A percentile compares a stretch with the other conserved stretches of the same genome.
Conservation (phyloP, 2,329 filamentous ascomycete species). For the Aspergillus bombycis region DNA sequence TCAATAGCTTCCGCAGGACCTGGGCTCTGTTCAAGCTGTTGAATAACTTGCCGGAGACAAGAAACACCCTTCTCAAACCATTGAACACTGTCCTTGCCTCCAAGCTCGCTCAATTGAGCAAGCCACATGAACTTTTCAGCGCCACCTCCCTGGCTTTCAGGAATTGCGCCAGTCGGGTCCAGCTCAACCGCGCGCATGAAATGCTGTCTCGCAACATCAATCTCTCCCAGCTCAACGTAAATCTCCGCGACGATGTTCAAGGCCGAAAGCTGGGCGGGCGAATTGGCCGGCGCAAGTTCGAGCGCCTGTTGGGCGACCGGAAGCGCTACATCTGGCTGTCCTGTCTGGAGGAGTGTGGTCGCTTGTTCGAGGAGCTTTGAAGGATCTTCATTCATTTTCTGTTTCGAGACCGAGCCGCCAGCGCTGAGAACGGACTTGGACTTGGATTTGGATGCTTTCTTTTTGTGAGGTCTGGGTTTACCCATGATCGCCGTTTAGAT, state of each 20-base stretch:
- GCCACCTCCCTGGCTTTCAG: slow-evolving; percentile 75
- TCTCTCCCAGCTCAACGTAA: slow-evolving; percentile 78
- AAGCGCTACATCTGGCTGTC: slow-evolving; percentile 61
- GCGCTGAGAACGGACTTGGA: slow-evolving; percentile 49
- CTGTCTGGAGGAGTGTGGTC: slow-evolving; percentile 59
- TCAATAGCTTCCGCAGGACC: slow-evolving; percentile 42
- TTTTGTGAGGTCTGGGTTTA: slow-evolving; percentile 55
- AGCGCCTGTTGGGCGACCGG: slow-evolving; percentile 58
- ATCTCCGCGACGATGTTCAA: slow-evolving; percentile 81
- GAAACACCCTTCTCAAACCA: slow-evolving; percentile 69
- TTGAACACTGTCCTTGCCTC: slow-evolving; percentile 61
- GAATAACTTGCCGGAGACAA: slow-evolving; percentile 72
- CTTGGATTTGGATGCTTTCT: slow-evolving; percentile 44
- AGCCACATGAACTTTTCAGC: slow-evolving; percentile 95
- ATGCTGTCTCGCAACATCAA: slow-evolving; percentile 71
- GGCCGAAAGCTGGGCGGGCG: slow-evolving; percentile 55
- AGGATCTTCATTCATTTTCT: slow-evolving; percentile 54
- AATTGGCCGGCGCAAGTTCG: slow-evolving; percentile 36
- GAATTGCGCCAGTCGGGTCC: slow-evolving; percentile 73
- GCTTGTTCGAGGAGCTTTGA: slow-evolving; percentile 61
- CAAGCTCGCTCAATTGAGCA: slow-evolving; percentile 77
- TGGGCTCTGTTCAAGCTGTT: slow-evolving; percentile 59
- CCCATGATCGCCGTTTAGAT: slow-evolving; percentile 46
- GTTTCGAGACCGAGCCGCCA: slow-evolving; percentile 42
- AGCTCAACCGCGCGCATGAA: slow-evolving; percentile 74